A percentile compares a stretch with the other conserved stretches of the same genome.
Conservation (phyloP, 129 eudicot species). For the Saposhnikovia divaricata region DNA sequence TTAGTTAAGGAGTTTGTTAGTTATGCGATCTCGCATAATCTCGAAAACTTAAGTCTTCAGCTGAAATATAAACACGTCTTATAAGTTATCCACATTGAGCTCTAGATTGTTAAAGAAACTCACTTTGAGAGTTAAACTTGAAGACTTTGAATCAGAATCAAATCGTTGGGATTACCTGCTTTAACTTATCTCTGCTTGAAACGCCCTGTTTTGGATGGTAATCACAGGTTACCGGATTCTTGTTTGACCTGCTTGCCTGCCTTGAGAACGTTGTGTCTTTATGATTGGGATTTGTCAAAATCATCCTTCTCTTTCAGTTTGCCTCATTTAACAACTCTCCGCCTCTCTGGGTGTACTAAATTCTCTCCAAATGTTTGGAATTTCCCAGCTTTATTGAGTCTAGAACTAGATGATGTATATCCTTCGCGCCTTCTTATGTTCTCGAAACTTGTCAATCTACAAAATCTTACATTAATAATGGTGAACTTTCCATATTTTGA, state of each 20-base stretch:
- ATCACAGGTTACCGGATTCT: too few species aligned
- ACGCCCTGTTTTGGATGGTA: too few species aligned
- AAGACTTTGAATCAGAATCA: too few species aligned
- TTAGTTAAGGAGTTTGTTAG: too few species aligned
- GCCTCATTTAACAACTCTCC: background rate
- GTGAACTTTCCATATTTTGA: too few species aligned
- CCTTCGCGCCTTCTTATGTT: fast-evolving
- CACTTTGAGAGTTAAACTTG: background rate
- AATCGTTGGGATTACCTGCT: background rate
- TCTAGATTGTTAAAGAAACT: background rate
- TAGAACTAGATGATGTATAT: background rate
- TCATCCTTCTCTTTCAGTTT: background rate
- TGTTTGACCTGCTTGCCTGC: background rate
- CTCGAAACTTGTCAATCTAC: background rate
- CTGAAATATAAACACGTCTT: background rate
- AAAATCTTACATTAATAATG: background rate
- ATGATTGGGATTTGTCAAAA: background rate
- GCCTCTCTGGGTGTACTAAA: background rate
- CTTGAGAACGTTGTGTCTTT: background rate
- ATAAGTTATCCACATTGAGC: background rate
- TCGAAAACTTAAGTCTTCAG: background rate
- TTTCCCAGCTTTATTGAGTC: background rate
- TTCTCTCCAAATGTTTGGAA: background rate
- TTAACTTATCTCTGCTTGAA: too few species aligned
- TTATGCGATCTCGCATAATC: background rate